Evolutionary conservation across 1,284 basidiomycete genomes (phyloP).

Genomic region (Trichosporon sp.): DNA sequence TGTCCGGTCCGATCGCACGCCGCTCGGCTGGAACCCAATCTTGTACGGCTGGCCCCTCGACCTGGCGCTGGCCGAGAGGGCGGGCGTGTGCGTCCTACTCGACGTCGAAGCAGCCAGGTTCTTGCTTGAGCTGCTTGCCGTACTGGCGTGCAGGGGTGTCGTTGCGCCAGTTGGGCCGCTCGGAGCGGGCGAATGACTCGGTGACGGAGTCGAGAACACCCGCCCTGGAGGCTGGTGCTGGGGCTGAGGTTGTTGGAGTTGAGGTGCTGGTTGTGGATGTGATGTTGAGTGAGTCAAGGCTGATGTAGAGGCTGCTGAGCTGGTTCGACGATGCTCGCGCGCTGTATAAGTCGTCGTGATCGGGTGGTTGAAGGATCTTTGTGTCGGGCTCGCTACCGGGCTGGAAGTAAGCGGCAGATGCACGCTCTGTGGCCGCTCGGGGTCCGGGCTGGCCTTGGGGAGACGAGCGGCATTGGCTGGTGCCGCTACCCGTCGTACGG

Average conservation of each 20-base stretch:
- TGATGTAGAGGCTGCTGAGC: background rate
- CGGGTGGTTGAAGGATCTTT: background rate
- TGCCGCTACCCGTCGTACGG: background rate
- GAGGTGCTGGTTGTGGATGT: background rate
- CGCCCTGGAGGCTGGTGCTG: background rate
- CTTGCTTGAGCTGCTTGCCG: background rate
- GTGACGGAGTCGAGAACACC: background rate
- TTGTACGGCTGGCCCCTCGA: conserved; percentile 63
- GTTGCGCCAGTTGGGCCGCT: background rate
- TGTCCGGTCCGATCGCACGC: conserved; percentile 70
- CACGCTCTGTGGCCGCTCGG: background rate
- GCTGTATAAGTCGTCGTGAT: background rate
- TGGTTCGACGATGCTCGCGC: background rate
- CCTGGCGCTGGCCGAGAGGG: background rate
- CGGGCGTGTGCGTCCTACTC: background rate
- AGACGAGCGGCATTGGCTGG: conserved; percentile 28
- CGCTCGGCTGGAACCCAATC: conserved; percentile 78
- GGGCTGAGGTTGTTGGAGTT: conserved; percentile 3
- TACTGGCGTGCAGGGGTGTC: background rate
- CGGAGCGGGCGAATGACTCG: background rate
- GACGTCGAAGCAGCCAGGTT: background rate
- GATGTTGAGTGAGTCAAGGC: background rate
- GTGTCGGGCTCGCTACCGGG: conserved; percentile 5
- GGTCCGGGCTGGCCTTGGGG: background rate
- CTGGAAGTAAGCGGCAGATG: background rate